Conservation (phyloP, 345 rosid species). For the Linum usitatissimum region DNA sequence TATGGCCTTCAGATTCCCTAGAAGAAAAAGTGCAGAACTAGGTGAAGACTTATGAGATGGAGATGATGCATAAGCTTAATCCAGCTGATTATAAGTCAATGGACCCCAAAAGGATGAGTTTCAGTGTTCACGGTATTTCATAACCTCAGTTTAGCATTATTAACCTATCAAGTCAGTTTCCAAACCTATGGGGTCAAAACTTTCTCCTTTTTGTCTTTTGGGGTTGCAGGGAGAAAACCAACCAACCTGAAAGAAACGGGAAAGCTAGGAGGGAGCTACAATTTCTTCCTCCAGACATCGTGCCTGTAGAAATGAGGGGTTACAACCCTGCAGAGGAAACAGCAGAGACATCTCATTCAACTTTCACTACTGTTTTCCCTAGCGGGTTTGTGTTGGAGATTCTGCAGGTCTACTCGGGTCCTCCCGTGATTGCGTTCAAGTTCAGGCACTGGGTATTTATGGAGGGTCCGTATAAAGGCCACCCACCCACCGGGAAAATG, state of each 20-base stretch:
- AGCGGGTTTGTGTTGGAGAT: slow-evolving; percentile 2
- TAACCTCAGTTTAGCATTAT: too few species aligned
- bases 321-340: not conserved
- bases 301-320: not conserved
- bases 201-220: too few species aligned
- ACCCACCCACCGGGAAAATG: not conserved
- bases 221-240: not conserved
- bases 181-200: too few species aligned
- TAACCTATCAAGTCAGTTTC: too few species aligned
- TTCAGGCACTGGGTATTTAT: slow-evolving; percentile 6
- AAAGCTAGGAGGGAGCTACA: not conserved
- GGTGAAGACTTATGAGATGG: slow-evolving; percentile 14
- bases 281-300: not conserved
- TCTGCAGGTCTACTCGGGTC: not conserved
- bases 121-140: not conserved
- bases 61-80: slow-evolving; percentile 7
- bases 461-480: slow-evolving; percentile 1
- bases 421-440: not conserved
- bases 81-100: slow-evolving; percentile 10
- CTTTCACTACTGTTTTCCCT: not conserved
- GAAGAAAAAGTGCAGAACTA: slow-evolving; percentile 15
- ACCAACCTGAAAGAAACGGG: not conserved
- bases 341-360: not conserved
- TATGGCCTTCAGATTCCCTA: not conserved
- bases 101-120: not conserved